Evolutionary conservation across 202 grass and related monocot species (phyloP).

Genomic region (Brachypodium distachyon): DNA sequence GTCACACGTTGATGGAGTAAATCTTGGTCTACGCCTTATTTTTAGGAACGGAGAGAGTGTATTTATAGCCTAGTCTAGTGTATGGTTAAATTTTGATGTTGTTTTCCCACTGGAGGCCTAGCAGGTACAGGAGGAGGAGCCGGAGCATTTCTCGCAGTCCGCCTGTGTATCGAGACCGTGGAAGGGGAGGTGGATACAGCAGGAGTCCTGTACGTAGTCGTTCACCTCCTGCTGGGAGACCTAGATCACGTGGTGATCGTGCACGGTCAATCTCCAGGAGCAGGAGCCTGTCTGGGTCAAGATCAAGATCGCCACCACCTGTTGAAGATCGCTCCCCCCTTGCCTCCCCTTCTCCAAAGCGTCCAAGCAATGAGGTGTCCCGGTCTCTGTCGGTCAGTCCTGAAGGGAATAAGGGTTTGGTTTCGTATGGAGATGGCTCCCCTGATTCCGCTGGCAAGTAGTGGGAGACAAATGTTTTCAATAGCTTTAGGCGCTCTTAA

Average conservation of each 20-base stretch:
- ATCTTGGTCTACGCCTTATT: too few species aligned
- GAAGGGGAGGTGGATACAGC: slow-evolving; percentile 56
- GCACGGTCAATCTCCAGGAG: slow-evolving; percentile 57
- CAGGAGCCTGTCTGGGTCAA: slow-evolving; percentile 53
- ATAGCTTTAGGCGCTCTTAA: not conserved
- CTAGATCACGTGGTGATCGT: slow-evolving; percentile 27
- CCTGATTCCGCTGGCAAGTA: slow-evolving; percentile 66
- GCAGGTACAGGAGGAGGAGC: slow-evolving; percentile 80
- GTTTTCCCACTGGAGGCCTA: slow-evolving; percentile 14
- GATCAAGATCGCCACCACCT: slow-evolving; percentile 59
- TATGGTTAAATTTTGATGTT: slow-evolving; percentile 13
- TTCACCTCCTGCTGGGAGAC: slow-evolving; percentile 49
- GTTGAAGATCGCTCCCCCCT: slow-evolving; percentile 31
- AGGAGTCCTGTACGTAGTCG: slow-evolving; percentile 54
- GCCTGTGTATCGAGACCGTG: slow-evolving; percentile 35
- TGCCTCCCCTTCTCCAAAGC: slow-evolving; percentile 51
- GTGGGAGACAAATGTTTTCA: not conserved
- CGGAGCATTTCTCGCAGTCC: slow-evolving; percentile 63
- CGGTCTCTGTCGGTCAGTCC: slow-evolving; percentile 50
- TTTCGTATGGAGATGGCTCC: slow-evolving; percentile 85
- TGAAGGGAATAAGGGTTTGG: slow-evolving; percentile 79
- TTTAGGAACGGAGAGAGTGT: too few species aligned
- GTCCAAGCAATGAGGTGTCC: slow-evolving; percentile 38
- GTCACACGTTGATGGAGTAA: too few species aligned
- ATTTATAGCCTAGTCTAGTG: not conserved